Conservation (phyloP, 148 eudicot species). For the Camellia japonica region DNA sequence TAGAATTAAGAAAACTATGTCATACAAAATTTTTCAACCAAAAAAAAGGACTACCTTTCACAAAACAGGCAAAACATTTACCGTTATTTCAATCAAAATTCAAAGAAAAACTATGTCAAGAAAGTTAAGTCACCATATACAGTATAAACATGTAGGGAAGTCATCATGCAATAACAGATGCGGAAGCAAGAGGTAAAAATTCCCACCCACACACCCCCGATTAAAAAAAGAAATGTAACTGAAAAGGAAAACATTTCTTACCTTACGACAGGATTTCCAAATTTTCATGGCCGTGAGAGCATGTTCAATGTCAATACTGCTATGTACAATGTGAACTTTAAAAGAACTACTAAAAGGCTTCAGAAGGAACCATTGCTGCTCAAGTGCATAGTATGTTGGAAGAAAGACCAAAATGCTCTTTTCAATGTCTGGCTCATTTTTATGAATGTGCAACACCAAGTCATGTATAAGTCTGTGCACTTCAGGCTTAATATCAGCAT, state of each 20-base stretch:
- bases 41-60: background rate
- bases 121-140: background rate
- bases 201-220: background rate
- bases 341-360: constrained; percentile 56
- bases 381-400: constrained; percentile 79
- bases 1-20: background rate
- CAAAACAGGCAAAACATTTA: background rate
- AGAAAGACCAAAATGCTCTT: constrained; percentile 90
- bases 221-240: background rate
- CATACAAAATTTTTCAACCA: background rate
- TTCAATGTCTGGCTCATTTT: constrained; percentile 79
- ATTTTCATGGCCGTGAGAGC: constrained; percentile 88
- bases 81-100: background rate
- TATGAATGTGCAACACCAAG: constrained; percentile 67
- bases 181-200: background rate
- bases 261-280: constrained; percentile 83
- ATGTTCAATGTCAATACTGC: constrained; percentile 83
- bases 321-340: constrained; percentile 84
- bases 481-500: constrained; percentile 55
- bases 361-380: constrained; percentile 78
- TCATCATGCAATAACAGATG: background rate
- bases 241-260: constrained; percentile 14
- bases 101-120: background rate
- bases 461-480: constrained; percentile 73
- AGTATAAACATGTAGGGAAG: background rate